These are phyloP conservation scores for Neonectria coccinea DNA, from an alignment of 2,329 filamentous ascomycete species.

Conservation along the genomic window DNA sequence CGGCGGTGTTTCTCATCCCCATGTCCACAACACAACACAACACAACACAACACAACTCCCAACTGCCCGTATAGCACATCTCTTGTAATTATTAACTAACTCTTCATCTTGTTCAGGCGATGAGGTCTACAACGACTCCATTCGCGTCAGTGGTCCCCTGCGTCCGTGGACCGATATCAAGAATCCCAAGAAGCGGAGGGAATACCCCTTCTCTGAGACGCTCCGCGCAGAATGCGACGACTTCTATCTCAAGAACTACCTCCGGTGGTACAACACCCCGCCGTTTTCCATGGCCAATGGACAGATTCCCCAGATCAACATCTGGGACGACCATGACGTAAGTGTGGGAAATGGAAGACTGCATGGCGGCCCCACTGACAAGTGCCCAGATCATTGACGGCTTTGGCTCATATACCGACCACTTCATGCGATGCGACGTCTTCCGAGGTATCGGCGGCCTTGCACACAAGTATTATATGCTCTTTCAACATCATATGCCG, in stretches of 20 bases:
- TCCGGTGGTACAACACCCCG: constrained; percentile 84
- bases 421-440: constrained; percentile 92
- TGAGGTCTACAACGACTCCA: constrained; percentile 96
- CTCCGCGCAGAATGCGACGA: constrained; percentile 87
- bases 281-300: constrained; percentile 88
- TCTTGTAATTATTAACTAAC: too few relatives aligned
- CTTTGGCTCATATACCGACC: constrained; percentile 91
- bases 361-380: constrained; percentile 50
- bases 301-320: constrained; percentile 95
- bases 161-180: constrained; percentile 84
- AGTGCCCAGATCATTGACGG: constrained; percentile 82
- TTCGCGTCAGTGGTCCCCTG: constrained; percentile 86
- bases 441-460: constrained; percentile 92
- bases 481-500: constrained; percentile 94
- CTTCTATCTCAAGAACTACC: constrained; percentile 92
- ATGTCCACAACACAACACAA: too few relatives aligned
- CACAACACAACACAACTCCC: too few relatives aligned
- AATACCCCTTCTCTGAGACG: constrained; percentile 80
- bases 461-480: constrained; percentile 97
- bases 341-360: constrained; percentile 48
- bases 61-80: too few relatives aligned
- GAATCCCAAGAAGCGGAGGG: constrained; percentile 84
- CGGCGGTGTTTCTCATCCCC: too few relatives aligned
- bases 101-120: constrained; percentile 62
- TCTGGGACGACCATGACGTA: constrained; percentile 96